A percentile compares a stretch with the other conserved stretches of the same genome.
These are phyloP conservation scores for Calocybe indica DNA, from an alignment of 768 basidiomycete species.

Conservation along the genomic window DNA sequence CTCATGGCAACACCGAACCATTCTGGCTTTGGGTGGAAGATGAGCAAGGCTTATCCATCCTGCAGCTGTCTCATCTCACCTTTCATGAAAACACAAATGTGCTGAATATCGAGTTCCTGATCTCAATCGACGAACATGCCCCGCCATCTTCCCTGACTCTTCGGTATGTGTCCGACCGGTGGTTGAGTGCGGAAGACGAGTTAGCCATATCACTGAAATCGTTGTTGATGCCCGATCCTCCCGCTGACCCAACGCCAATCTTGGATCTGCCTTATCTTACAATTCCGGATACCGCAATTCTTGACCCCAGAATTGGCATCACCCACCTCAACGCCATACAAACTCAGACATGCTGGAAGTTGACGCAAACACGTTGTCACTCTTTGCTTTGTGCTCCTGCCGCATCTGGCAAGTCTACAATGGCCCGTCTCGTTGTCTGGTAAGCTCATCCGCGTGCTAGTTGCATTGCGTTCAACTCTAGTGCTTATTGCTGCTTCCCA, in stretches of 20 bases:
- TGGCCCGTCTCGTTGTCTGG: slow-evolving; percentile 72
- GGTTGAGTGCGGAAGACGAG: slow-evolving; percentile 89
- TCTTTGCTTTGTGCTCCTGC: slow-evolving; percentile 73
- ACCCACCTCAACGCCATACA: slow-evolving; percentile 79
- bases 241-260: slow-evolving; percentile 52
- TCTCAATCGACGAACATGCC: slow-evolving; percentile 58
- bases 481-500: slow-evolving; percentile 21
- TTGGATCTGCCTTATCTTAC: slow-evolving; percentile 74
- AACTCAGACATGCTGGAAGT: slow-evolving; percentile 83
- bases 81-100: slow-evolving; percentile 60
- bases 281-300: slow-evolving; percentile 43
- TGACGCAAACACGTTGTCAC: slow-evolving; percentile 62
- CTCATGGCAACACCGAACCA: slow-evolving; percentile 74
- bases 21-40: slow-evolving; percentile 98
- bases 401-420: slow-evolving; percentile 73
- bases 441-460: slow-evolving; percentile 28
- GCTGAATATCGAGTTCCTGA: slow-evolving; percentile 70
- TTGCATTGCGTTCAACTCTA: background rate
- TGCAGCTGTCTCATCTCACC: slow-evolving; percentile 70
- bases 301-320: slow-evolving; percentile 36
- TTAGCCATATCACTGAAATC: slow-evolving; percentile 54
- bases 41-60: slow-evolving; percentile 69
- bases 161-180: slow-evolving; percentile 81
- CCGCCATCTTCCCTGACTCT: slow-evolving; percentile 65
- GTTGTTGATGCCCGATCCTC: slow-evolving; percentile 68